Percentiles rank a stretch among this genome's conserved stretches.
These are phyloP conservation scores for Paramecium sonneborni DNA, from an alignment of 73 alveolate species.

Conservation along the genomic window DNA sequence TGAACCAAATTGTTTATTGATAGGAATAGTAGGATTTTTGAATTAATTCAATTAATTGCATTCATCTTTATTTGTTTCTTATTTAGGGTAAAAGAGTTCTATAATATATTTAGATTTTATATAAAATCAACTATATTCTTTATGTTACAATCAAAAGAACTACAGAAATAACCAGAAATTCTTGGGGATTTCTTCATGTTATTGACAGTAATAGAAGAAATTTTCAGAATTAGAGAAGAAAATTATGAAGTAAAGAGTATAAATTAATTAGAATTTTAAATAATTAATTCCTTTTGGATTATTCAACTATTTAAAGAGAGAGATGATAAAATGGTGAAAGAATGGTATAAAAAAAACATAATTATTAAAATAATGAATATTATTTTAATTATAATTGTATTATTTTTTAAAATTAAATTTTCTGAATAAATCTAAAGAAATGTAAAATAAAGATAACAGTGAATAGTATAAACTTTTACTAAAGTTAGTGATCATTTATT, in stretches of 20 bases:
- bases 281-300: constrained; percentile 42
- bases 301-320: constrained; percentile 5
- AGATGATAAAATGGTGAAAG: constrained; percentile 6
- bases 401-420: constrained; percentile 14
- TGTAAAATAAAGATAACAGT: background rate
- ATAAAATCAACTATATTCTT: constrained; percentile 37
- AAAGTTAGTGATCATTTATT: constrained; percentile 73
- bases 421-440: constrained; percentile 31
- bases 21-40: constrained; percentile 50
- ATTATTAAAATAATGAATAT: background rate
- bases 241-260: background rate
- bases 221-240: constrained; percentile 35
- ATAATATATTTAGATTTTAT: background rate
- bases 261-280: background rate
- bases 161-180: background rate
- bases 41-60: constrained; percentile 54
- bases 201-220: constrained; percentile 25
- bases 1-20: constrained; percentile 61
- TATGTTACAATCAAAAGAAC: background rate
- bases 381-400: background rate
- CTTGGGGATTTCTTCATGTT: constrained; percentile 19
- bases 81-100: background rate
- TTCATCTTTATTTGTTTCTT: background rate
- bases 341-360: background rate
- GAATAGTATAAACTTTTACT: background rate